Percentiles rank a stretch among this genome's conserved stretches.
phyloP scores from a whole-genome alignment of 2,329 filamentous ascomycete genomes.

The Sarocladium brachiariae region DNA sequence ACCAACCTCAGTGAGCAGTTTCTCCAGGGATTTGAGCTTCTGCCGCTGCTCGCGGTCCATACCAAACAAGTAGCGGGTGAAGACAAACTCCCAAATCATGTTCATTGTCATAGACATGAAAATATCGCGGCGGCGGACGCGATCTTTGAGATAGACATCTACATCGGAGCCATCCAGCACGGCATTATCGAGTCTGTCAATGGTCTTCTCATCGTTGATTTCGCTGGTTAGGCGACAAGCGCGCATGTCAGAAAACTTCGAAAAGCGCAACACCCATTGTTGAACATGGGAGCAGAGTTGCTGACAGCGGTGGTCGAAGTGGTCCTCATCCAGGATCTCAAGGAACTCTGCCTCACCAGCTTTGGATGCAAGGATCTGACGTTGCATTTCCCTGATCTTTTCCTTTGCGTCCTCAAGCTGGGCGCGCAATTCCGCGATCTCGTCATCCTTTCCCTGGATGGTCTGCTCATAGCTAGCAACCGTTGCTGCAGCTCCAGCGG shows the following conservation, averaged over 20 bases:
- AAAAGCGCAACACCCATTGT: slow-evolving; percentile 96
- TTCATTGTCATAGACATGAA: slow-evolving; percentile 99
- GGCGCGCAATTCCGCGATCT: slow-evolving; percentile 69
- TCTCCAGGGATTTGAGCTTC: slow-evolving; percentile 94
- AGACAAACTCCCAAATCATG: slow-evolving; percentile 99
- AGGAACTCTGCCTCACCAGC: slow-evolving; percentile 67
- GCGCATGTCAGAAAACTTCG: slow-evolving; percentile 91
- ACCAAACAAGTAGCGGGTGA: slow-evolving; percentile 94
- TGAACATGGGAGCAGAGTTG: slow-evolving; percentile 93
- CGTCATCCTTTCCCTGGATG: slow-evolving; percentile 74
- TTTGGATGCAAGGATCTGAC: slow-evolving; percentile 51
- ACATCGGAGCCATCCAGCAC: slow-evolving; percentile 92
- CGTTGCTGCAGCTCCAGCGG: slow-evolving; percentile 3
- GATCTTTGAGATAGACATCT: slow-evolving; percentile 78
- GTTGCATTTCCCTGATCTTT: slow-evolving; percentile 45
- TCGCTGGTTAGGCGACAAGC: slow-evolving; percentile 77
- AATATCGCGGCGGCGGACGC: slow-evolving; percentile 81
- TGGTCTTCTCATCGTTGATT: slow-evolving; percentile 85
- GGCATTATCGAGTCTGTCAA: slow-evolving; percentile 89
- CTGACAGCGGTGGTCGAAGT: slow-evolving; percentile 91
- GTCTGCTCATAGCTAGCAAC: slow-evolving; percentile 43
- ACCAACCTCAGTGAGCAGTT: slow-evolving; percentile 81
- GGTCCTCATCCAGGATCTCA: slow-evolving; percentile 77
- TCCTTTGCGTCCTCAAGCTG: slow-evolving; percentile 70
- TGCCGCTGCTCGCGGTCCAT: slow-evolving; percentile 98